These are phyloP conservation scores for Leccinum aurantiacum DNA, from an alignment of 768 basidiomycete species.

Conservation along the genomic window DNA sequence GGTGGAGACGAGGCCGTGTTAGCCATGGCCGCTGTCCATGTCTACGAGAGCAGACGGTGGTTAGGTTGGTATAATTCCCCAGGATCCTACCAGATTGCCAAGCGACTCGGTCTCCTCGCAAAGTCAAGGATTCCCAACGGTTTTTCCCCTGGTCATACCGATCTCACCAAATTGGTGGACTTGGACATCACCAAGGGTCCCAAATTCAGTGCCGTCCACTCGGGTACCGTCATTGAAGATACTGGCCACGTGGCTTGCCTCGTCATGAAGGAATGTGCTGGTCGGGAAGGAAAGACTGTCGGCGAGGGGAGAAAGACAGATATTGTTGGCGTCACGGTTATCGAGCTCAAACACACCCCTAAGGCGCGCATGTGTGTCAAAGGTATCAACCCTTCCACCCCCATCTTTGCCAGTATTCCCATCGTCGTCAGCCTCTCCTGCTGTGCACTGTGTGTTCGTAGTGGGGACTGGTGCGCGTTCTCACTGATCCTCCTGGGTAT, in stretches of 20 bases:
- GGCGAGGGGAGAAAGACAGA: background rate
- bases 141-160: conserved; percentile 8
- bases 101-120: conserved; percentile 23
- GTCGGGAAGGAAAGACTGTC: background rate
- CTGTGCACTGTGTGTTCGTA: too few species aligned
- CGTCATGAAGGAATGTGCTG: conserved; percentile 7
- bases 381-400: background rate
- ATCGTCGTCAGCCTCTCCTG: conserved; percentile 12
- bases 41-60: conserved; percentile 26
- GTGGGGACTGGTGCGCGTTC: conserved; percentile 27
- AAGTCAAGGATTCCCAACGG: conserved; percentile 7
- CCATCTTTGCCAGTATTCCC: conserved; percentile 14
- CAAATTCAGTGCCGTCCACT: background rate
- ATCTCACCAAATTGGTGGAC: conserved; percentile 6
- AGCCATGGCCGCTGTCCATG: conserved; percentile 29
- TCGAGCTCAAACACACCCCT: background rate
- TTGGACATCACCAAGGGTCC: conserved; percentile 1
- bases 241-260: conserved; percentile 6
- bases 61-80: conserved; percentile 37
- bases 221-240: conserved; percentile 4
- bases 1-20: conserved; percentile 35
- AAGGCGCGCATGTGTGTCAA: background rate
- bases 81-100: conserved; percentile 29
- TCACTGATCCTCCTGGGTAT: conserved; percentile 29
- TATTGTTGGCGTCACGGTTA: background rate